Evolutionary conservation across 1,284 basidiomycete species (phyloP).

Genomic region (Ceratobasidium sp.): DNA sequence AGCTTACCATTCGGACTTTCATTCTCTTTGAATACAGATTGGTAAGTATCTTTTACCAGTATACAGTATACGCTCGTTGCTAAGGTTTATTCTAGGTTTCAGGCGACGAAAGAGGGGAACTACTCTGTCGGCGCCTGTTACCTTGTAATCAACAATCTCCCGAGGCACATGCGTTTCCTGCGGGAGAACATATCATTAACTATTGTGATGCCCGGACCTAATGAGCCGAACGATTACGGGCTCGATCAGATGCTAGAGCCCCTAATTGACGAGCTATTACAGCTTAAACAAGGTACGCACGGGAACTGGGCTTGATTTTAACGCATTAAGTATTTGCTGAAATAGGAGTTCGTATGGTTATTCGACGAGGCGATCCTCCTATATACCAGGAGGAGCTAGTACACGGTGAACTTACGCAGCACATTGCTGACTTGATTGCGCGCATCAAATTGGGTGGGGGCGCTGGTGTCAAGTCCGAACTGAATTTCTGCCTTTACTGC

Average conservation of each 20-base stretch:
- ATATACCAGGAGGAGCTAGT: not conserved
- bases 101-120: slow-evolving; percentile 12
- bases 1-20: slow-evolving; percentile 16
- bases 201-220: slow-evolving; percentile 26
- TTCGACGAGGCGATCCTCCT: slow-evolving; percentile 4
- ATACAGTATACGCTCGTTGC: no score
- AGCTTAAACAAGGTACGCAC: slow-evolving; percentile 27
- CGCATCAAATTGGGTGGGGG: slow-evolving; percentile 7
- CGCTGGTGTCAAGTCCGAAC: slow-evolving; percentile 7
- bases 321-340: not conserved
- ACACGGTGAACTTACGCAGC: slow-evolving; percentile 3
- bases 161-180: slow-evolving; percentile 12
- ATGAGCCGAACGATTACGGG: not conserved
- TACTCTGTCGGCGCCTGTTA: slow-evolving; percentile 19
- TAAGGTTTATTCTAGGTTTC: slow-evolving; percentile 10
- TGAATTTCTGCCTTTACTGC: slow-evolving; percentile 14
- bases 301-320: not conserved
- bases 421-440: slow-evolving; percentile 7
- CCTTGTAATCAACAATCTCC: slow-evolving; percentile 21
- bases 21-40: slow-evolving; percentile 3
- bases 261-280: slow-evolving; percentile 26
- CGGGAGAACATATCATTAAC: slow-evolving; percentile 19
- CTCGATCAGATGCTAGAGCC: slow-evolving; percentile 30
- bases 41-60: not conserved
- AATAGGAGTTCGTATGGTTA: not conserved